Conservation (phyloP, 192 early-diverging fungal genomes). For the Chytriomyces sp. region DNA sequence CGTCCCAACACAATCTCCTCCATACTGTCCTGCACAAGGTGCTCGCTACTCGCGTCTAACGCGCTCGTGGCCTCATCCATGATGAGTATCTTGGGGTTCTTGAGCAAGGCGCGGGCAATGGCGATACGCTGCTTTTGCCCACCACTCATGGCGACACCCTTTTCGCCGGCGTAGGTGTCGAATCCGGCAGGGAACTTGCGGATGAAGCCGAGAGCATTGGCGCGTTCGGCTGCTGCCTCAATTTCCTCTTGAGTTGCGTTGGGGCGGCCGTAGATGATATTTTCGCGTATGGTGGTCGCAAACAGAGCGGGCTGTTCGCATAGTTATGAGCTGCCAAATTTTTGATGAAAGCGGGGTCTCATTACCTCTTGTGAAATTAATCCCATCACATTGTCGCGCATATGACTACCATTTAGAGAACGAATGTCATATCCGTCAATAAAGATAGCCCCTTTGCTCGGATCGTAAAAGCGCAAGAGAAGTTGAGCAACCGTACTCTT, state of each 20-base stretch:
- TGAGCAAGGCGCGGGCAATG: slow-evolving; percentile 70
- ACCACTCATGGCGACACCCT: slow-evolving; percentile 70
- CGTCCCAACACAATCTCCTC: slow-evolving; percentile 56
- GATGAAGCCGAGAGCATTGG: slow-evolving; percentile 83
- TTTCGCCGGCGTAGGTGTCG: slow-evolving; percentile 47
- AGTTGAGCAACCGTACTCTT: slow-evolving; percentile 83
- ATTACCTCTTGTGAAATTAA: slow-evolving; percentile 39
- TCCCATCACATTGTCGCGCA: slow-evolving; percentile 23
- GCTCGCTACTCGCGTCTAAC: slow-evolving; percentile 63
- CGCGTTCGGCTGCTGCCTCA: slow-evolving; percentile 54
- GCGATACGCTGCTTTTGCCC: slow-evolving; percentile 89
- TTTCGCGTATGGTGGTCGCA: slow-evolving; percentile 87
- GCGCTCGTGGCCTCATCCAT: slow-evolving; percentile 89
- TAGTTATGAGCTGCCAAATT: neutral
- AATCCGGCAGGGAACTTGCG: slow-evolving; percentile 51
- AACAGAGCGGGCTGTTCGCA: slow-evolving; percentile 90
- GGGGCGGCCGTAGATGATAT: slow-evolving; percentile 85
- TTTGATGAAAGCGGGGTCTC: neutral
- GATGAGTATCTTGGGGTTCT: slow-evolving; percentile 60
- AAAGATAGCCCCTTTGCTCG: slow-evolving; percentile 37
- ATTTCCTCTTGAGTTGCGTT: slow-evolving; percentile 57
- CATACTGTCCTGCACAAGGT: slow-evolving; percentile 66
- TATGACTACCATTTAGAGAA: slow-evolving; percentile 10
- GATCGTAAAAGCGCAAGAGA: slow-evolving; percentile 80
- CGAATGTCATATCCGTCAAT: slow-evolving; percentile 24